A percentile compares a stretch with the other conserved stretches of the same genome.
phyloP scores from a whole-genome alignment of 768 basidiomycete species.

The Termitomyces sp. region DNA sequence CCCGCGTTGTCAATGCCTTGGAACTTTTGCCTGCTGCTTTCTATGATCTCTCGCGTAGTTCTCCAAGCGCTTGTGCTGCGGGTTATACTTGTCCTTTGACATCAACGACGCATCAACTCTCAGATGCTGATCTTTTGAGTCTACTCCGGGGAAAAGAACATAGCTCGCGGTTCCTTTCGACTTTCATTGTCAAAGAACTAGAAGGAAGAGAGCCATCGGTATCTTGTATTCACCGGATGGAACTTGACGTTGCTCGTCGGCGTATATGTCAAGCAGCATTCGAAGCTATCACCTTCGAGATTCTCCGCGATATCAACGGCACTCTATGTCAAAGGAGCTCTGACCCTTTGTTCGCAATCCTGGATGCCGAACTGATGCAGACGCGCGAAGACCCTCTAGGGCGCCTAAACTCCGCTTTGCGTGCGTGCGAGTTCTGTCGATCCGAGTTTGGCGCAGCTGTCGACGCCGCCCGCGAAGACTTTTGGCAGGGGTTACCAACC shows the following conservation, averaged over 20 bases:
- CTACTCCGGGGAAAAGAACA: slow-evolving; percentile 69
- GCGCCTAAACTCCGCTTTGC: slow-evolving; percentile 36
- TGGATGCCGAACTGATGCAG: slow-evolving; percentile 64
- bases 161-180: slow-evolving; percentile 67
- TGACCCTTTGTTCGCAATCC: slow-evolving; percentile 67
- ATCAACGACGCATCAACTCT: slow-evolving; percentile 32
- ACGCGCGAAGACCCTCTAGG: slow-evolving; percentile 42
- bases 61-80: slow-evolving; percentile 53
- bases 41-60: slow-evolving; percentile 71
- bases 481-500: slow-evolving; percentile 57
- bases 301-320: slow-evolving; percentile 69
- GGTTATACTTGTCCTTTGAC: slow-evolving; percentile 38
- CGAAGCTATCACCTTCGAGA: slow-evolving; percentile 69
- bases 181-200: slow-evolving; percentile 69
- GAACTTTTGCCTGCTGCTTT: slow-evolving; percentile 71
- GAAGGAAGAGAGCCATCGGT: slow-evolving; percentile 54
- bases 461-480: slow-evolving; percentile 51
- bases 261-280: slow-evolving; percentile 67
- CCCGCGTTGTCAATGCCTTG: slow-evolving; percentile 45
- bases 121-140: slow-evolving; percentile 49
- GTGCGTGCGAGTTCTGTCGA: slow-evolving; percentile 62
- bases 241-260: slow-evolving; percentile 35
- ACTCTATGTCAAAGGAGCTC: slow-evolving; percentile 58
- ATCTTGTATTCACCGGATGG: slow-evolving; percentile 44
- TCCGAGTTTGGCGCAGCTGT: slow-evolving; percentile 57